phyloP scores from a whole-genome alignment of 345 rosid genomes.

The Syzygium aromaticum region DNA sequence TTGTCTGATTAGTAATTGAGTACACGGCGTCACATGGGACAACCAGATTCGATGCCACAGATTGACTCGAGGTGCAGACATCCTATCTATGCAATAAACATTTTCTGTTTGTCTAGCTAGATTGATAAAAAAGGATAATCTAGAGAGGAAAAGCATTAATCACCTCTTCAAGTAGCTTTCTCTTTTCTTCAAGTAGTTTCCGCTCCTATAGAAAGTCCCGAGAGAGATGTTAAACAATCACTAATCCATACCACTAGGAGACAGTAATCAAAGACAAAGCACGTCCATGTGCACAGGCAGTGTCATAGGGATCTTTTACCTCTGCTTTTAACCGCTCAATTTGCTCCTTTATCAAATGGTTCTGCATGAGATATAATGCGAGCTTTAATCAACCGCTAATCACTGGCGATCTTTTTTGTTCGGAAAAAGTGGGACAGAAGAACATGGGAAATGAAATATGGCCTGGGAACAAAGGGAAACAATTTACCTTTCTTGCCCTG shows the following conservation, averaged over 20 bases:
- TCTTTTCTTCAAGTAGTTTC: conserved; percentile 3
- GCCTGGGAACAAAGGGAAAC: neutral
- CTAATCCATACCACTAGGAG: neutral
- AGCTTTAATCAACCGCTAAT: neutral
- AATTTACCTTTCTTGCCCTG: conserved; percentile 70
- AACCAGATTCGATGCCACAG: neutral
- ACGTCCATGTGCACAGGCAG: neutral
- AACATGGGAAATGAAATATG: neutral
- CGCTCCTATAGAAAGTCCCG: conserved; percentile 1
- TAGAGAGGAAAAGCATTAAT: neutral
- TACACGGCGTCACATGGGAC: neutral
- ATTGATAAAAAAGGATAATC: neutral
- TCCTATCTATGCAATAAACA: neutral
- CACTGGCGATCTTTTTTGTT: neutral
- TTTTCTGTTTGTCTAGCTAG: neutral
- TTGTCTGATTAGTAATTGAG: neutral
- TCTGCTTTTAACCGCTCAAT: conserved; percentile 53
- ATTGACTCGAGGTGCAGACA: neutral
- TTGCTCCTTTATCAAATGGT: conserved; percentile 41
- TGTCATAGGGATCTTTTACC: conserved; percentile 22
- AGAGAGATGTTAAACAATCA: neutral
- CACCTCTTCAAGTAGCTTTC: neutral
- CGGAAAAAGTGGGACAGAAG: neutral
- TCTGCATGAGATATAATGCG: conserved; percentile 22
- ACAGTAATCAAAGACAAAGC: neutral